Conservation (phyloP, 768 basidiomycete genomes). For the Rossbeevera mucosa region DNA sequence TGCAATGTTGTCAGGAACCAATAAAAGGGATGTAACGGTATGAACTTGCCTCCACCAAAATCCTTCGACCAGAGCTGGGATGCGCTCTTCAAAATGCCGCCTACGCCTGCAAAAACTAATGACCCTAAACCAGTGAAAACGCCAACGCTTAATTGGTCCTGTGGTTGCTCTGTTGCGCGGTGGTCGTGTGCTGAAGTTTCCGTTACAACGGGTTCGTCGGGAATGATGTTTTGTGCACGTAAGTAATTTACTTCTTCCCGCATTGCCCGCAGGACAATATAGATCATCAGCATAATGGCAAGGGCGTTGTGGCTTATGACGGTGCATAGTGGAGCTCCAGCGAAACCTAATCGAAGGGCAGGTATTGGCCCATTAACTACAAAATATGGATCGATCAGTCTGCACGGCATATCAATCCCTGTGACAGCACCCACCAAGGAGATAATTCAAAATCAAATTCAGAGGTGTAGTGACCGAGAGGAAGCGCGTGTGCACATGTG, state of each 20-base stretch:
- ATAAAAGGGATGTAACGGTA: neutral
- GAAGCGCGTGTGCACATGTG: constrained; percentile 17
- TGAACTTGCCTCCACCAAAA: constrained; percentile 20
- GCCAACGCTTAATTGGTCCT: neutral
- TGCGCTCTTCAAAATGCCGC: constrained; percentile 21
- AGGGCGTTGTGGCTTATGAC: constrained; percentile 26
- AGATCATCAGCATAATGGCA: constrained; percentile 16
- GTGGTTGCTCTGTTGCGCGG: neutral
- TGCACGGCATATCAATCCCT: neutral
- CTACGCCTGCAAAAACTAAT: constrained; percentile 16
- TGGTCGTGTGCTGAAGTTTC: neutral
- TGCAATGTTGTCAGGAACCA: constrained; percentile 6
- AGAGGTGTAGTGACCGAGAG: constrained; percentile 23
- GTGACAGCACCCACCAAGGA: constrained; percentile 17
- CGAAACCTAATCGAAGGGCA: constrained; percentile 23
- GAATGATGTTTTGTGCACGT: constrained; percentile 3
- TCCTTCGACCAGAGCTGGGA: constrained; percentile 30
- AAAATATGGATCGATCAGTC: neutral
- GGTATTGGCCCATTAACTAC: constrained; percentile 25
- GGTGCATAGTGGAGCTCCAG: constrained; percentile 25
- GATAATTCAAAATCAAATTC: constrained; percentile 22
- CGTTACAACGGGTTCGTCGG: constrained; percentile 7
- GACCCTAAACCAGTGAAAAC: constrained; percentile 16
- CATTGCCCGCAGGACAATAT: constrained; percentile 20
- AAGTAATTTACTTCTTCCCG: constrained; percentile 16